Percentiles rank a stretch among this genome's conserved stretches.
Evolutionary conservation across 2,329 filamentous ascomycete species (phyloP).

Genomic region (Atkinsonella texensis): DNA sequence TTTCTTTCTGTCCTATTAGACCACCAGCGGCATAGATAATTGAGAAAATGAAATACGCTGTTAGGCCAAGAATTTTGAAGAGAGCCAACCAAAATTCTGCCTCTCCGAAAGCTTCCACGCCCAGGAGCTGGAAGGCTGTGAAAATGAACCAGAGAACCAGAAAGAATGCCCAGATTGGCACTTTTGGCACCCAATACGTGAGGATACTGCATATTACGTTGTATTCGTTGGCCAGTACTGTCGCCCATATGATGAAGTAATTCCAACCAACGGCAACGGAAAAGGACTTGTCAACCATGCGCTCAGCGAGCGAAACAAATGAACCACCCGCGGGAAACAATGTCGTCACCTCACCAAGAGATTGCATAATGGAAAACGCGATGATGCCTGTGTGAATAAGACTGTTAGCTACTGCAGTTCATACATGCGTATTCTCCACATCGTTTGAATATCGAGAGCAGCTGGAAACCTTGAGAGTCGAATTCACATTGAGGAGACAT

Average conservation of each 20-base stretch:
- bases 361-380: slow-evolving; percentile 58
- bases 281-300: slow-evolving; percentile 60
- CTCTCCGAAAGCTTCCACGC: slow-evolving; percentile 64
- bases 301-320: slow-evolving; percentile 57
- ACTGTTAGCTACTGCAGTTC: neutral
- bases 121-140: slow-evolving; percentile 55
- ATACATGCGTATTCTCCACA: too few species aligned
- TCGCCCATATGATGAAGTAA: slow-evolving; percentile 57
- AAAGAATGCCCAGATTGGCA: slow-evolving; percentile 56
- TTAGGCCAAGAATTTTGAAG: slow-evolving; percentile 56
- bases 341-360: slow-evolving; percentile 62
- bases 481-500: slow-evolving; percentile 6
- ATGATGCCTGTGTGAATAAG: slow-evolving; percentile 36
- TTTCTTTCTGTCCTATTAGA: slow-evolving; percentile 42
- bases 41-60: slow-evolving; percentile 63
- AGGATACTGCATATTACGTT: slow-evolving; percentile 57
- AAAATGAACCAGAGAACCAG: slow-evolving; percentile 66
- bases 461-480: neutral
- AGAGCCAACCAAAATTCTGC: slow-evolving; percentile 70
- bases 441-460: neutral
- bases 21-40: slow-evolving; percentile 61
- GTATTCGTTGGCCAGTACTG: slow-evolving; percentile 58
- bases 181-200: slow-evolving; percentile 50
- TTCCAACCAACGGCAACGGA: slow-evolving; percentile 60
- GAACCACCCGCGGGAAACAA: slow-evolving; percentile 59